These are phyloP conservation scores for Pseudopyricularia cyperi DNA, from an alignment of 2,329 filamentous ascomycete species.

Conservation along the genomic window DNA sequence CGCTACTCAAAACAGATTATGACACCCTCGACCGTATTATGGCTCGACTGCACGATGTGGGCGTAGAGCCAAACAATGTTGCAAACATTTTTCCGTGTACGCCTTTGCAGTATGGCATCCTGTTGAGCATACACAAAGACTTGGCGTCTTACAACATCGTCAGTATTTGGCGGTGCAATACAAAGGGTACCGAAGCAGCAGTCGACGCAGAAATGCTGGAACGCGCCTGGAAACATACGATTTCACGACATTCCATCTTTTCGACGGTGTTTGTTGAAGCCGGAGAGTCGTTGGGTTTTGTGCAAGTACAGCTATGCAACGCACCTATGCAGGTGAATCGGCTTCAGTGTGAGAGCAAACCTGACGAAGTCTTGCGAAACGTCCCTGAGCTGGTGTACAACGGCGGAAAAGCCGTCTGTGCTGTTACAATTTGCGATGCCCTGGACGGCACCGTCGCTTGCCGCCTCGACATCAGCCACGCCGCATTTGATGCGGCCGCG, in stretches of 20 bases:
- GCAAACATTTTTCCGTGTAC: slow-evolving; percentile 25
- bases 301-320: slow-evolving; percentile 1
- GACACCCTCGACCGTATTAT: background rate
- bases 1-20: background rate
- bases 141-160: slow-evolving; percentile 6
- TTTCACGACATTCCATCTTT: slow-evolving; percentile 12
- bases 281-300: background rate
- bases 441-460: background rate
- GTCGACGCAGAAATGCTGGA: background rate
- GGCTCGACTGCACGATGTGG: background rate
- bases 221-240: slow-evolving; percentile 7
- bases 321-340: slow-evolving; percentile 11
- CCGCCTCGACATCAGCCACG: slow-evolving; percentile 20
- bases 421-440: slow-evolving; percentile 2
- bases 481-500: slow-evolving; percentile 19
- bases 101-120: slow-evolving; percentile 15
- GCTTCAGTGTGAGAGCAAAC: background rate
- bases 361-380: background rate
- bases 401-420: slow-evolving; percentile 4
- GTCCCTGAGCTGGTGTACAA: slow-evolving; percentile 7
- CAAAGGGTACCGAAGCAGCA: background rate
- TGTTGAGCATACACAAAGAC: slow-evolving; percentile 4
- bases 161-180: slow-evolving; percentile 3
- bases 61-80: slow-evolving; percentile 12
- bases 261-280: slow-evolving; percentile 15